Base-by-base conservation (phyloP, 768 basidiomycete genomes). In the Lactarius evosmus region DNA sequence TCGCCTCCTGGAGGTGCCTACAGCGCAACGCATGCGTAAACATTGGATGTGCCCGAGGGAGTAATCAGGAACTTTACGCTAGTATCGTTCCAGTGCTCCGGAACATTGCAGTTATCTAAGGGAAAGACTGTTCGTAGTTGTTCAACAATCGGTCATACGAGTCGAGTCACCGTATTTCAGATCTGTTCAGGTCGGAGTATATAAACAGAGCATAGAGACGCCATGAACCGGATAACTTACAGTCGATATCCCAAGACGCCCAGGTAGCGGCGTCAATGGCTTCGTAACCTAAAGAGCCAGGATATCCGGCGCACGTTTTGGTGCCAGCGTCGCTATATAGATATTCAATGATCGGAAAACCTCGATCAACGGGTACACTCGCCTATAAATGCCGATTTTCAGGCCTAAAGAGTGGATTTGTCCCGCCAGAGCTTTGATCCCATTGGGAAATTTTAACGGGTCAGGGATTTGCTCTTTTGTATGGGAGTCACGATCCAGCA, bases 281-380 rank as follows among this genome's bases (percentile, higher is more conserved):
- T 67, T 85, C 84, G 54, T 75, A 74, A 16, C 80, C 82, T 14
- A 84, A 70, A 2, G 83, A 84, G n/a, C 77, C 83, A n/a, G 83
- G 83, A 68, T 70, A 85, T 29, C 82, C 82, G 30, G 81, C 77
- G 60, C 83, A 85, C 3, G 83, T 85, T 7, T 71, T 69, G 0
- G 78, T 81, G 3, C 83, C 83, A 19, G 82, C 81, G 66, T 84
- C 83, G 65, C 83, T 83, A 58, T 38, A 36, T 61, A 41, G 46
- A 56, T 19, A 38, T 38, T 60, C 0, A 60, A 22, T 41, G 36
- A 7, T 44, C 44, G 41, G 29, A 19, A 14, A 46, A 53, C 32
- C 14, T 22, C 29, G 33, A 62, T 60, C 5, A 44, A 78, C 8
- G 19, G n/a, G 19, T 0, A 29, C 5, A 46, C 53, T 40, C 55